Evolutionary conservation across 805 yeast species (phyloP), one percentile per base, ranked within the genome.

Genomic region (Clavispora fructus): DNA sequence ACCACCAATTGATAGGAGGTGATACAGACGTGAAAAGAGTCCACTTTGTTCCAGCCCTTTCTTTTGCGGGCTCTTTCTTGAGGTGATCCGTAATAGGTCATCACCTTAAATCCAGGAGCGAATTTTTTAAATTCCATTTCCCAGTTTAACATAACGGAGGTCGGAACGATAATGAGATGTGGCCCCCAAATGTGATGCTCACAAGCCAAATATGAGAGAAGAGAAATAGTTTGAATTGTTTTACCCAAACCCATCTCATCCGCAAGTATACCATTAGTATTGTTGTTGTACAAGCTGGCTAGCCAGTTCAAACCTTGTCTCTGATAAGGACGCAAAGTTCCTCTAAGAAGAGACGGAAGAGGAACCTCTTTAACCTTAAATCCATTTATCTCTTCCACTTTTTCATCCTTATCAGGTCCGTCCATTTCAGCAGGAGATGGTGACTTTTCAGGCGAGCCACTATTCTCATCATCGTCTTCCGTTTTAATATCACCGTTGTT

Each of bases 241-340:
- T 94, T 94, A 54, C 95, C 99, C 37, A 94, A 75, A 45, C 99
- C 99, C 99, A 94, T 94, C 63, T 94, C 99, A 65, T 94, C 99
- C 1, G 99, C 99, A 40, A 94, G 74, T 43, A 94, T 94, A 52
- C 99, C 99, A 63, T 94, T 94, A 6, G 98, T 94, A 46, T 87
- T 82, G 59, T 88, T 88, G 62, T 88, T 88, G 68, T 91, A 92
- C 47, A 94, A 69, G 40, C 97, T 89, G 1, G 97, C 98, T 41
- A 94, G 69, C 99, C 99, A 94, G 55, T 94, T 95, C 33, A 94
- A 74, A 49, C 99, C 99, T 64, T 89, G 96, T 47, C 90, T 92
- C 63, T 94, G 99, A 58, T 94, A 94, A 8, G 82, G 87, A 62
- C 99, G 81, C 43, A 94, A 70, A 0, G 81, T 79, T 26, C 98